Percentiles rank a stretch among this genome's conserved stretches.
Conservation (phyloP, 148 eudicot genomes). For the Simmondsia chinensis region DNA sequence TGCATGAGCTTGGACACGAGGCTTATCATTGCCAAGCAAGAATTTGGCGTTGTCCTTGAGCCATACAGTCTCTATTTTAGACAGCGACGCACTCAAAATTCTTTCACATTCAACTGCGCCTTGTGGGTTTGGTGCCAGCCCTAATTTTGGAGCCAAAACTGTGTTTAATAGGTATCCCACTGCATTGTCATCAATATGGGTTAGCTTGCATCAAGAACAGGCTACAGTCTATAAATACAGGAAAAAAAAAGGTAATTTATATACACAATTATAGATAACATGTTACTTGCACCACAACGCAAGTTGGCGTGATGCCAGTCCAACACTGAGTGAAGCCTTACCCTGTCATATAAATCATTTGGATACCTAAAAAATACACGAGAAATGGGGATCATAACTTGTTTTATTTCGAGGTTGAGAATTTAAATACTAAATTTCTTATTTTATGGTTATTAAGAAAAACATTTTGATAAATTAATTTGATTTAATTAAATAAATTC, state of each 20-base stretch:
- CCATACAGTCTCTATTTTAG: slow-evolving; percentile 19
- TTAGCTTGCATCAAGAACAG: not conserved
- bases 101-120: slow-evolving; percentile 10
- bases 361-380: slow-evolving; percentile 23
- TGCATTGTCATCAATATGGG: not conserved
- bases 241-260: not conserved
- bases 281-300: slow-evolving; percentile 15
- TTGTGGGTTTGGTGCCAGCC: slow-evolving; percentile 5
- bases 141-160: slow-evolving; percentile 14
- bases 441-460: no score
- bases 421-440: no score
- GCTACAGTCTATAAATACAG: no score
- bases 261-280: not conserved
- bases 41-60: slow-evolving; percentile 13
- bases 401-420: no score
- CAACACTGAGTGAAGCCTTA: slow-evolving; percentile 18
- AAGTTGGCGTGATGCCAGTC: slow-evolving; percentile 27
- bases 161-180: slow-evolving; percentile 23
- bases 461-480: no score
- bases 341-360: slow-evolving; percentile 15
- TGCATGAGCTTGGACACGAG: slow-evolving; percentile 25
- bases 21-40: slow-evolving; percentile 19
- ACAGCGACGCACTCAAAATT: slow-evolving; percentile 7
- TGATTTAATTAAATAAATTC: no score
- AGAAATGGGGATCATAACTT: no score